A percentile compares a stretch with the other conserved stretches of the same genome.
Evolutionary conservation across 495 filamentous ascomycete species (phyloP).

Genomic region (Evernia prunastri): DNA sequence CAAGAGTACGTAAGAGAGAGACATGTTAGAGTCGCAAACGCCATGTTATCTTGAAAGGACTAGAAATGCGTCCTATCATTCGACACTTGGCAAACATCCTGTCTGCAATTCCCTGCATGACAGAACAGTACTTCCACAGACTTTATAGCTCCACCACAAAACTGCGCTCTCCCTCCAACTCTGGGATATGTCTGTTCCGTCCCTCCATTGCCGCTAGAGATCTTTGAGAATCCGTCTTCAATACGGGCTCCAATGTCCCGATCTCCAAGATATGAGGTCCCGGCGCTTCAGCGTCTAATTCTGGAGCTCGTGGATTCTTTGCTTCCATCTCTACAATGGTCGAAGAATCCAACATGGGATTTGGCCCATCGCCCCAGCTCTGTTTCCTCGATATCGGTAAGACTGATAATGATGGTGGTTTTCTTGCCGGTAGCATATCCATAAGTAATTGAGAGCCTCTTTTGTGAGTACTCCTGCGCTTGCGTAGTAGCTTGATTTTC

Average conservation of each 20-base stretch:
- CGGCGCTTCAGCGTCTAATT: neutral
- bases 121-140: no score
- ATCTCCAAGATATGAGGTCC: neutral
- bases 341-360: neutral
- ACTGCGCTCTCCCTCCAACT: neutral
- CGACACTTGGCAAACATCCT: no score
- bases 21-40: no score
- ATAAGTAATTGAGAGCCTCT: neutral
- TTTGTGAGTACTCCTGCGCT: neutral
- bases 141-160: no score
- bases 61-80: no score
- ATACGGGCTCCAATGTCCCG: neutral
- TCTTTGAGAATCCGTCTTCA: neutral
- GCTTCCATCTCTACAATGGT: neutral
- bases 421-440: conserved; percentile 9
- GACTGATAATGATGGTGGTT: neutral
- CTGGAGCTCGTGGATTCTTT: neutral
- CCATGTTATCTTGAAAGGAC: no score
- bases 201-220: neutral
- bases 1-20: no score
- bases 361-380: neutral
- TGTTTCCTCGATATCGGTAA: neutral
- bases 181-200: neutral
- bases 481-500: conserved; percentile 3
- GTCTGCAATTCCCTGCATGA: no score